Conservation (phyloP, 495 filamentous ascomycete species). For the Eremomyces bilateralis region DNA sequence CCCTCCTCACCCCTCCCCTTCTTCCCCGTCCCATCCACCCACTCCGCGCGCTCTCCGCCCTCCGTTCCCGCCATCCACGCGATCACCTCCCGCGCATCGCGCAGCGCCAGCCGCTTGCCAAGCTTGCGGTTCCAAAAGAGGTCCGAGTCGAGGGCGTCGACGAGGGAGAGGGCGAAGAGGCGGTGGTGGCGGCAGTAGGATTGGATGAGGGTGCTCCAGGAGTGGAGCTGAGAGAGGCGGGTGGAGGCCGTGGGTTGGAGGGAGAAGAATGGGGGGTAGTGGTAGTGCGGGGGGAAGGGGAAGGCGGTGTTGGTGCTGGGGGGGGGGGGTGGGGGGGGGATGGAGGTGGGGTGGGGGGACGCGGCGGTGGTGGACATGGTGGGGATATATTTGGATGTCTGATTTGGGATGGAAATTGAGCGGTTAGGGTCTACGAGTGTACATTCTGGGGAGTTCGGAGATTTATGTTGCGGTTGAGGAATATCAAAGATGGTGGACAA, state of each 20-base stretch:
- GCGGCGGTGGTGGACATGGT: conserved; percentile 1
- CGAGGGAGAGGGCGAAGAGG: conserved; percentile 45
- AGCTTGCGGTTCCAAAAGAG: conserved; percentile 34
- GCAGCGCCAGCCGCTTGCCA: conserved; percentile 31
- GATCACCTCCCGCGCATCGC: conserved; percentile 45
- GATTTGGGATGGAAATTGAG: no score
- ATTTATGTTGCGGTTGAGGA: no score
- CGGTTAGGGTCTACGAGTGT: no score
- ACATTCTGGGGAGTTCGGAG: no score
- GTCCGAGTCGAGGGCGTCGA: conserved; percentile 33
- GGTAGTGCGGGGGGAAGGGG: conserved; percentile 23
- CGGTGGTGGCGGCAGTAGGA: conserved; percentile 61
- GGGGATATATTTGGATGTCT: no score
- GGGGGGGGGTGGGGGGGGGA: not conserved
- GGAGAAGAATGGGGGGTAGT: conserved; percentile 58
- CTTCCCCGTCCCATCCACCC: conserved; percentile 18
- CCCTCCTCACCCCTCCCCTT: conserved; percentile 7
- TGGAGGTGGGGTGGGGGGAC: not conserved
- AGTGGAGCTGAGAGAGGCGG: conserved; percentile 50
- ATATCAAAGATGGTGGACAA: no score
- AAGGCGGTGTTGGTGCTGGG: conserved; percentile 4
- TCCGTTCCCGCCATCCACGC: conserved; percentile 49
- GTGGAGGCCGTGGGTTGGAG: conserved; percentile 59
- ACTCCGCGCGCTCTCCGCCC: conserved; percentile 45
- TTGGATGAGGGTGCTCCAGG: conserved; percentile 73